phyloP scores from a whole-genome alignment of 2,329 filamentous ascomycete species.

The Pseudomassariella vexata region DNA sequence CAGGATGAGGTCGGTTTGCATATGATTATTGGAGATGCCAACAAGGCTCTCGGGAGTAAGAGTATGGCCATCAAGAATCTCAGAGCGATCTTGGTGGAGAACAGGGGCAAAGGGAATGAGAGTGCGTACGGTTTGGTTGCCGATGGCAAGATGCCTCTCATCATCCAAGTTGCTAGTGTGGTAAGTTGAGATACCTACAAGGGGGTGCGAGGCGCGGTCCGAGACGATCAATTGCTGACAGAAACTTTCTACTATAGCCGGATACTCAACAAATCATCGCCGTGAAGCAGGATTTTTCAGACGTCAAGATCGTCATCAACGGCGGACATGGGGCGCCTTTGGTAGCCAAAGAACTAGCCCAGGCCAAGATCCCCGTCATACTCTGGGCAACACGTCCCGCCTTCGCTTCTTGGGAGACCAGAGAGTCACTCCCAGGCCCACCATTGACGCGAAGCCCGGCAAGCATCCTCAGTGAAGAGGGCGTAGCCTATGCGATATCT shows the following conservation, averaged over 20 bases:
- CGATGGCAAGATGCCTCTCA: slow-evolving; percentile 30
- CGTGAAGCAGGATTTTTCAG: slow-evolving; percentile 28
- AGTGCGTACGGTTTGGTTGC: slow-evolving; percentile 30
- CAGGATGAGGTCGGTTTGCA: slow-evolving; percentile 37
- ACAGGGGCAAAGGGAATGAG: slow-evolving; percentile 25
- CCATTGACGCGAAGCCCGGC: slow-evolving; percentile 33
- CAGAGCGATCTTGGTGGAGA: slow-evolving; percentile 28
- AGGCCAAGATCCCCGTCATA: slow-evolving; percentile 35
- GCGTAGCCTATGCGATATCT: slow-evolving; percentile 29
- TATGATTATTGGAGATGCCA: slow-evolving; percentile 28
- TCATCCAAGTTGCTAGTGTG: slow-evolving; percentile 33
- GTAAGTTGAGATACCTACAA: too few relatives aligned
- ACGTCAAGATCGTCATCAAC: slow-evolving; percentile 28
- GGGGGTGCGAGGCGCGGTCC: too few relatives aligned
- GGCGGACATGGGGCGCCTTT: slow-evolving; percentile 32
- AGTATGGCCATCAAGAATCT: slow-evolving; percentile 24
- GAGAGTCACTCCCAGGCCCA: slow-evolving; percentile 32
- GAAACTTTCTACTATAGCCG: slow-evolving; percentile 24
- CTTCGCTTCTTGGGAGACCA: slow-evolving; percentile 28
- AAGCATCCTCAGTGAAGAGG: slow-evolving; percentile 31
- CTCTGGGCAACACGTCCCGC: slow-evolving; percentile 30
- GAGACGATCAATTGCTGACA: neutral
- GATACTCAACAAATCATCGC: slow-evolving; percentile 34
- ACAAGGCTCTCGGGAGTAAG: slow-evolving; percentile 19
- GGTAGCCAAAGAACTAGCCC: slow-evolving; percentile 32